Evolutionary conservation across 2,329 filamentous ascomycete genomes (phyloP).

Genomic region (Pseudopithomyces chartarum): DNA sequence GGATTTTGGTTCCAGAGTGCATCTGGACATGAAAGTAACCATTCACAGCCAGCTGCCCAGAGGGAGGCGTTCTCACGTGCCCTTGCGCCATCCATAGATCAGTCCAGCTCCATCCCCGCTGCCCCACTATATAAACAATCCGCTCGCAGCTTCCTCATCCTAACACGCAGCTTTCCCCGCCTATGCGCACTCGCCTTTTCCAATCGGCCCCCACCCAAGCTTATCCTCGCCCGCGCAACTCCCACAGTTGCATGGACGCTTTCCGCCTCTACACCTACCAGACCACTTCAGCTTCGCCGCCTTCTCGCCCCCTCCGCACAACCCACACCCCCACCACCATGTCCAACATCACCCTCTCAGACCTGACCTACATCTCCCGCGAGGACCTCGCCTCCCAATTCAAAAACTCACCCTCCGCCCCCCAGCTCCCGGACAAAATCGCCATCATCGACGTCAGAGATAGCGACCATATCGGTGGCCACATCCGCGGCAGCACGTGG

Average conservation of each 20-base stretch:
- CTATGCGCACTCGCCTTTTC: conserved; percentile 1
- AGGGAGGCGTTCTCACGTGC: background rate
- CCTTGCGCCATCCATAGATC: background rate
- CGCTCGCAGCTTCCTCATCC: background rate
- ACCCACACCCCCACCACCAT: conserved; percentile 22
- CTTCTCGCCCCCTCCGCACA: conserved; percentile 5
- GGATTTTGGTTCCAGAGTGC: too few species aligned
- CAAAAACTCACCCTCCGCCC: conserved; percentile 37
- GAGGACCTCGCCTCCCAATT: conserved; percentile 63
- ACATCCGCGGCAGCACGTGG: conserved; percentile 79
- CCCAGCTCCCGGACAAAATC: conserved; percentile 47
- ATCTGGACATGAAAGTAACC: too few species aligned
- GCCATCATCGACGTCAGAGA: conserved; percentile 91
- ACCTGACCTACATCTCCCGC: conserved; percentile 68
- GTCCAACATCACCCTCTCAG: conserved; percentile 65
- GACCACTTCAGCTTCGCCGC: conserved; percentile 7
- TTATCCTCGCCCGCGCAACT: background rate
- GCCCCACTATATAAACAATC: conserved; percentile 5
- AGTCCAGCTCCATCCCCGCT: background rate
- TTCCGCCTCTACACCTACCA: conserved; percentile 23
- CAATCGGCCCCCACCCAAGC: background rate
- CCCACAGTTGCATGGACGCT: conserved; percentile 21
- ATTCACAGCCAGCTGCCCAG: background rate
- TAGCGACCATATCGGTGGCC: conserved; percentile 86
- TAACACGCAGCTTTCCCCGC: background rate